Evolutionary conservation across 2,329 filamentous ascomycete species (phyloP).

Genomic region (Coniochaeta sp.): DNA sequence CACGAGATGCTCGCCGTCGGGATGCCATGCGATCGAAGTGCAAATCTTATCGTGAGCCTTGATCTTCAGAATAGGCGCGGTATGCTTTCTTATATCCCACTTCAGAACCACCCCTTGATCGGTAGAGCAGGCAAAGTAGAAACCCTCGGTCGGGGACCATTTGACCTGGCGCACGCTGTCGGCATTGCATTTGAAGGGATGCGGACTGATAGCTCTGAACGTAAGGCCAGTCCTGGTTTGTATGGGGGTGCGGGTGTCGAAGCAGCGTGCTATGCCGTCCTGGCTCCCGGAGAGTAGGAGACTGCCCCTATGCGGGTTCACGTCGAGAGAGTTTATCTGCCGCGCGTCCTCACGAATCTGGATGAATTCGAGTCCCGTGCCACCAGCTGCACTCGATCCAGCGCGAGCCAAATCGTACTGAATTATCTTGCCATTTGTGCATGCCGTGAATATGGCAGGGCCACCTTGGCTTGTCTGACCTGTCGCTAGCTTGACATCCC

Average conservation of each 20-base stretch:
- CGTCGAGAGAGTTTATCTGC: conserved; percentile 56
- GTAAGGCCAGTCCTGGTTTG: conserved; percentile 41
- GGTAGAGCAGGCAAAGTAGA: conserved; percentile 57
- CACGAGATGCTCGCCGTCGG: conserved; percentile 57
- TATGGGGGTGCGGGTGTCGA: conserved; percentile 45
- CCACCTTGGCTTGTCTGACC: conserved; percentile 35
- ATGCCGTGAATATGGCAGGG: conserved; percentile 53
- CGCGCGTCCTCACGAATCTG: conserved; percentile 54
- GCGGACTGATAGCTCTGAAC: conserved; percentile 32
- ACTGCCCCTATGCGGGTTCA: conserved; percentile 51
- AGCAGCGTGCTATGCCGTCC: conserved; percentile 55
- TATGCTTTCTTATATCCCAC: conserved; percentile 53
- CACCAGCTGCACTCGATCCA: conserved; percentile 29
- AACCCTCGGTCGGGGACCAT: conserved; percentile 55
- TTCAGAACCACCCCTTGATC: conserved; percentile 55
- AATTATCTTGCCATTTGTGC: conserved; percentile 57
- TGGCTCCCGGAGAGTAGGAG: conserved; percentile 56
- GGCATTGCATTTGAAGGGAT: conserved; percentile 42
- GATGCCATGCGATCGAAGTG: conserved; percentile 58
- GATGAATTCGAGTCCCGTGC: conserved; percentile 43
- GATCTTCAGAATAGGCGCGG: conserved; percentile 47
- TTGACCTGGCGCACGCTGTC: conserved; percentile 54
- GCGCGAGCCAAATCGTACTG: conserved; percentile 51
- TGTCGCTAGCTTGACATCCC: conserved; percentile 50
- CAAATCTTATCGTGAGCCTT: conserved; percentile 55